A percentile compares a stretch with the other conserved stretches of the same genome.
phyloP scores from a whole-genome alignment of 345 rosid genomes.

The Euclidium syriacum region DNA sequence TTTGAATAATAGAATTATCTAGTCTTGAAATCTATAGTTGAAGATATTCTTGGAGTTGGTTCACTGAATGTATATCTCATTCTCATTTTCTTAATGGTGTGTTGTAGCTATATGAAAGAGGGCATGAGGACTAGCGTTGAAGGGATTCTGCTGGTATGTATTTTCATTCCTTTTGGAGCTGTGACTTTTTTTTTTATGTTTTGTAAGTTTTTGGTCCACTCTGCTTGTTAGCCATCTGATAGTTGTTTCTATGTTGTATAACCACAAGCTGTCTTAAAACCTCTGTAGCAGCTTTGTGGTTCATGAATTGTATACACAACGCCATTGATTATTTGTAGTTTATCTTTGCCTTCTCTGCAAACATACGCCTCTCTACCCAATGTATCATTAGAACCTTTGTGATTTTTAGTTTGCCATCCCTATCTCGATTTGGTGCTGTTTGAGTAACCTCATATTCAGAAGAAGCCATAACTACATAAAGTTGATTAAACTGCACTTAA shows the following conservation, averaged over 20 bases:
- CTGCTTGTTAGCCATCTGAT: neutral
- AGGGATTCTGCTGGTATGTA: constrained; percentile 81
- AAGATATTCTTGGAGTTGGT: neutral
- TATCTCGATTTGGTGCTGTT: neutral
- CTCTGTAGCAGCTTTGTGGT: neutral
- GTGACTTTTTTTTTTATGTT: neutral
- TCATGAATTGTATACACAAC: neutral
- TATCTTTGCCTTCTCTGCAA: neutral
- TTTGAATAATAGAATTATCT: neutral
- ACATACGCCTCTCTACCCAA: neutral
- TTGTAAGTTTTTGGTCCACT: neutral
- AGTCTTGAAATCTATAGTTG: neutral
- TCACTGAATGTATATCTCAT: constrained; percentile 3
- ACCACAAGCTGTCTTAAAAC: neutral
- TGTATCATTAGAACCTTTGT: neutral
- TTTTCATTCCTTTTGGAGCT: neutral
- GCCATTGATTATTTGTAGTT: neutral
- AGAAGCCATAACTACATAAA: neutral
- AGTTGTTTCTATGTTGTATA: neutral
- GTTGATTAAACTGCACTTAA: neutral
- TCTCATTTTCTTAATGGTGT: constrained; percentile 1
- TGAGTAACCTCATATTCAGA: neutral
- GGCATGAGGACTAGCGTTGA: constrained; percentile 98
- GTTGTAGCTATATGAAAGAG: constrained; percentile 83
- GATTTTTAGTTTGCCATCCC: neutral